Conservation (phyloP, 2,329 filamentous ascomycete species). For the Diaporthe sp. region DNA sequence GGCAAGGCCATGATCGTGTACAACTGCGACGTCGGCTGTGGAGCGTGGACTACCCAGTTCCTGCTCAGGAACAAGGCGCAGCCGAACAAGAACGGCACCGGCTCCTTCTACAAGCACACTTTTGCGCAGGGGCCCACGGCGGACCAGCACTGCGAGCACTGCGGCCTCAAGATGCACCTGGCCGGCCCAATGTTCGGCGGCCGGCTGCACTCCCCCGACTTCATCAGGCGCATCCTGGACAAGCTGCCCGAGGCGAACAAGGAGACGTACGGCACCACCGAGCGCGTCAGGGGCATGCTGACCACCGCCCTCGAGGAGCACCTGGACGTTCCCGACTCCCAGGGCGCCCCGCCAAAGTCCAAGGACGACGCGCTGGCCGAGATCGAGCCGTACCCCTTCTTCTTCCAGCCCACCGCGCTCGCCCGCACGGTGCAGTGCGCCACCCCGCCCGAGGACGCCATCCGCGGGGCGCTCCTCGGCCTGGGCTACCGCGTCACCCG, state of each 20-base stretch:
- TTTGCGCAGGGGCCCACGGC: constrained; percentile 79
- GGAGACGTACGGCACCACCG: constrained; percentile 82
- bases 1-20: constrained; percentile 95
- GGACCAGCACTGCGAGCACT: constrained; percentile 82
- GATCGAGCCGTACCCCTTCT: constrained; percentile 86
- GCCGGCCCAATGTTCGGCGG: constrained; percentile 97
- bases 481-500: constrained; percentile 87
- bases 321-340: constrained; percentile 51
- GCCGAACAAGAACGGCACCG: constrained; percentile 78
- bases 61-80: constrained; percentile 78
- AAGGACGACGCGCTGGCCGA: constrained; percentile 69
- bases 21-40: constrained; percentile 90
- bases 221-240: constrained; percentile 83
- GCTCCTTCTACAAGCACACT: constrained; percentile 82
- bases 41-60: constrained; percentile 89
- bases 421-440: constrained; percentile 83
- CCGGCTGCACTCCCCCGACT: constrained; percentile 85
- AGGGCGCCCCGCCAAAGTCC: constrained; percentile 35
- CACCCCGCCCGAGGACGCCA: constrained; percentile 82
- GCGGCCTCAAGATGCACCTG: constrained; percentile 87
- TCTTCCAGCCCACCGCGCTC: constrained; percentile 82
- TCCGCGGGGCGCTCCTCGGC: constrained; percentile 85
- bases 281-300: constrained; percentile 92
- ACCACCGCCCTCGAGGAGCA: constrained; percentile 87
- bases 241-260: constrained; percentile 77